phyloP scores from a whole-genome alignment of 78 protist genomes.

The Dictyostelium intermedium region DNA sequence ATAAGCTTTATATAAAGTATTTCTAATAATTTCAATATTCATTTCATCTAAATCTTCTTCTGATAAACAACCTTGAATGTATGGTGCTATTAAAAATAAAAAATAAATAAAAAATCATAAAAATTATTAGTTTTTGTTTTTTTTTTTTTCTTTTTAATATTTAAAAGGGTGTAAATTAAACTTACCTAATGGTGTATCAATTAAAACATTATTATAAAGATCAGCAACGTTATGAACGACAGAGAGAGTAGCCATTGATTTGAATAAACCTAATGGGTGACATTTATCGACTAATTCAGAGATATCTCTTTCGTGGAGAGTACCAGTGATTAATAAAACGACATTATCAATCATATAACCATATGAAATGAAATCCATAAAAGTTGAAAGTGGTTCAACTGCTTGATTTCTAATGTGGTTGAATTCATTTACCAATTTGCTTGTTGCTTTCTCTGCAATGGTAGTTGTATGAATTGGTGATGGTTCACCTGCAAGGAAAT shows the following conservation, averaged over 20 bases:
- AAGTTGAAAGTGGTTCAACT: slow-evolving; percentile 94
- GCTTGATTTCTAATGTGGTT: slow-evolving; percentile 90
- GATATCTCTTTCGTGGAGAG: slow-evolving; percentile 93
- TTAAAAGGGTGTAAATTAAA: background rate
- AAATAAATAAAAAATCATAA: background rate
- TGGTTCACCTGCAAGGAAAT: slow-evolving; percentile 95
- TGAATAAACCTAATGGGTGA: slow-evolving; percentile 98
- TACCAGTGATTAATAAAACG: slow-evolving; percentile 95
- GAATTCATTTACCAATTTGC: slow-evolving; percentile 88
- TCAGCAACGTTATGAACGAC: slow-evolving; percentile 89
- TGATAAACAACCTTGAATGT: slow-evolving; percentile 67
- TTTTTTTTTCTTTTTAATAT: no score
- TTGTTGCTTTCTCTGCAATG: slow-evolving; percentile 71
- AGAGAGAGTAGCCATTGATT: slow-evolving; percentile 88
- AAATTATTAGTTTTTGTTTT: no score
- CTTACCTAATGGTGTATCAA: slow-evolving; percentile 96
- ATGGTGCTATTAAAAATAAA: slow-evolving; percentile 64
- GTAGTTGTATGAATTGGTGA: slow-evolving; percentile 91
- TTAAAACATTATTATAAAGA: slow-evolving; percentile 94
- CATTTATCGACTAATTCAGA: slow-evolving; percentile 92
- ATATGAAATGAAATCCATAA: slow-evolving; percentile 97
- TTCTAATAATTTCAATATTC: slow-evolving; percentile 97
- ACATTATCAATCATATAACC: slow-evolving; percentile 99
- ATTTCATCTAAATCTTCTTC: slow-evolving; percentile 95
- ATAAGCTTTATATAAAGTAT: slow-evolving; percentile 96